These are phyloP conservation scores for Hibiscus trionum DNA, from an alignment of 345 rosid species.

Conservation along the genomic window DNA sequence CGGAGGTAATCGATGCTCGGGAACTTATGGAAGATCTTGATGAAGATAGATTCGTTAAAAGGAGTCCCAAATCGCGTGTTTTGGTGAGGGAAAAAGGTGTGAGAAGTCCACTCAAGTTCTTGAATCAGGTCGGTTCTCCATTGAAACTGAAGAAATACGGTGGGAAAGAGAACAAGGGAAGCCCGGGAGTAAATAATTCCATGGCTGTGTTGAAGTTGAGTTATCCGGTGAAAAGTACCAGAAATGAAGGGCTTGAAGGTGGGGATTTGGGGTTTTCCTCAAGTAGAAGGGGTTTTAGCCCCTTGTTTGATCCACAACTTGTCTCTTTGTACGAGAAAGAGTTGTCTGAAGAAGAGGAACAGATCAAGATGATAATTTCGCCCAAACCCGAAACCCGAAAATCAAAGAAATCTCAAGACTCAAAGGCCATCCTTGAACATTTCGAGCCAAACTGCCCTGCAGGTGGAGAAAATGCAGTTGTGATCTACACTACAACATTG, in stretches of 20 bases:
- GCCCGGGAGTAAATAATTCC: slow-evolving; percentile 42
- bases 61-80: background rate
- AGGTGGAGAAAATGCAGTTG: slow-evolving; percentile 65
- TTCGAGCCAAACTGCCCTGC: slow-evolving; percentile 60
- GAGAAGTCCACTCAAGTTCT: background rate
- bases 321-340: slow-evolving; percentile 67
- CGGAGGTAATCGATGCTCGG: slow-evolving; percentile 69
- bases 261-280: slow-evolving; percentile 20
- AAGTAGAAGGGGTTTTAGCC: slow-evolving; percentile 49
- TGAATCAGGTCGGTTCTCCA: background rate
- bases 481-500: slow-evolving; percentile 72
- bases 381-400: slow-evolving; percentile 25
- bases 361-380: slow-evolving; percentile 68
- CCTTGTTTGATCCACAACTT: slow-evolving; percentile 81
- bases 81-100: background rate
- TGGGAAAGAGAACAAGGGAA: slow-evolving; percentile 4
- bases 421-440: slow-evolving; percentile 32
- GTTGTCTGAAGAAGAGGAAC: slow-evolving; percentile 48
- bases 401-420: slow-evolving; percentile 19
- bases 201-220: slow-evolving; percentile 44
- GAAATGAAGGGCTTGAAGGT: slow-evolving; percentile 15
- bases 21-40: slow-evolving; percentile 77
- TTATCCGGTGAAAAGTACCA: slow-evolving; percentile 37
- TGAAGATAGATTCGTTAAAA: background rate
- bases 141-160: background rate